Evolutionary conservation across 129 eudicot genomes (phyloP).

Genomic region (Mikania micrantha): DNA sequence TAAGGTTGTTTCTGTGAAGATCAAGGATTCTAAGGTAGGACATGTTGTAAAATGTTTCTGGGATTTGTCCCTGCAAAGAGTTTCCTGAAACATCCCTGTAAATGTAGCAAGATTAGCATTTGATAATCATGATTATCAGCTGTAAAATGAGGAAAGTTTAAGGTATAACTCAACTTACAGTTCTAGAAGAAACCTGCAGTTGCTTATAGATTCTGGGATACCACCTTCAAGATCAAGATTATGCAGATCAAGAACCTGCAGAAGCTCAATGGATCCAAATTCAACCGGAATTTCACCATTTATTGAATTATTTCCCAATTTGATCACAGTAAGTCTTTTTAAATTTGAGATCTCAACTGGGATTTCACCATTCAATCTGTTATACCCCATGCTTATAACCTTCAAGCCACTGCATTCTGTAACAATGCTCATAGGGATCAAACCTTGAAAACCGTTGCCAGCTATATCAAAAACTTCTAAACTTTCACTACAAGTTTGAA

Average conservation of each 20-base stretch:
- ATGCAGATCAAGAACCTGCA: constrained; percentile 78
- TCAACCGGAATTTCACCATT: constrained; percentile 56
- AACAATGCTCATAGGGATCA: constrained; percentile 55
- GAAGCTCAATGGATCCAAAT: constrained; percentile 71
- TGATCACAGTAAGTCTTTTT: constrained; percentile 48
- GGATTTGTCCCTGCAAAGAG: constrained; percentile 64
- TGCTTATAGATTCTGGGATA: constrained; percentile 59
- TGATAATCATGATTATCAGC: neutral
- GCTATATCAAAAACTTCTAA: constrained; percentile 72
- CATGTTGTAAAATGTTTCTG: constrained; percentile 70
- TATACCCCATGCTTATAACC: constrained; percentile 62
- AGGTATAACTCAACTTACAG: constrained; percentile 59
- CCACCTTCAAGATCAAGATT: constrained; percentile 61
- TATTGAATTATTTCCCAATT: constrained; percentile 64
- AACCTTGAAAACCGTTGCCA: constrained; percentile 56
- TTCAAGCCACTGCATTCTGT: constrained; percentile 51
- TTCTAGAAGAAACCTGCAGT: constrained; percentile 79
- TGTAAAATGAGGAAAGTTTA: neutral
- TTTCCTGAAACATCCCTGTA: constrained; percentile 84
- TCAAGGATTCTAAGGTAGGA: constrained; percentile 74
- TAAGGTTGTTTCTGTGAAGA: constrained; percentile 64
- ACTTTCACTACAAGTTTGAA: constrained; percentile 46
- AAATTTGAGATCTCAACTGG: constrained; percentile 47
- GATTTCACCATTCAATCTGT: constrained; percentile 60
- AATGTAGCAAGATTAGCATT: constrained; percentile 9